Evolutionary conservation across 306 rosid genomes (phyloP).

Genomic region (barrel medic (Medicago truncatula)): DNA sequence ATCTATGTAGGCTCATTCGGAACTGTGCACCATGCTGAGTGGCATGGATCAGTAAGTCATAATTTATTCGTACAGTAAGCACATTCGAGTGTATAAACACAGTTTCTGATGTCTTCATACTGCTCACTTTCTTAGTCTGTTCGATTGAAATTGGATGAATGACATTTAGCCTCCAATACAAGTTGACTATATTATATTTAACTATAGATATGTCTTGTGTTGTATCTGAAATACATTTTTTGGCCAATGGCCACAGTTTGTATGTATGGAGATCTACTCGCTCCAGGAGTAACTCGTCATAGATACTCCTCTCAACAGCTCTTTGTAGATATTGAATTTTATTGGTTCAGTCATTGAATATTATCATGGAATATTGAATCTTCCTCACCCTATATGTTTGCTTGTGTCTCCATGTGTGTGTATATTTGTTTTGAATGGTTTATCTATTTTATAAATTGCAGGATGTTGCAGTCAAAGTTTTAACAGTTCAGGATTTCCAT

Average conservation of each 20-base stretch:
- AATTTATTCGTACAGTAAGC: constrained; percentile 12
- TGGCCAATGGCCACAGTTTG: background rate
- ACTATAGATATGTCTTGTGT: constrained; percentile 8
- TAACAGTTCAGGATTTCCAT: constrained; percentile 79
- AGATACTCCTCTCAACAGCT: background rate
- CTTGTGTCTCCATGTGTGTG: background rate
- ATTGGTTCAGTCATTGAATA: background rate
- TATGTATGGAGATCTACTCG: background rate
- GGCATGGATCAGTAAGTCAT: constrained; percentile 95
- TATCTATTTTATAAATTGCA: constrained; percentile 44
- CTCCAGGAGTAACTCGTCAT: background rate
- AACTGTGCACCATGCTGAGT: constrained; percentile 96
- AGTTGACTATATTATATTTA: constrained; percentile 27
- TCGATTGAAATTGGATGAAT: constrained; percentile 22
- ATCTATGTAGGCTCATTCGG: constrained; percentile 86
- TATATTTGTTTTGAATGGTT: background rate
- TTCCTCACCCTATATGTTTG: background rate
- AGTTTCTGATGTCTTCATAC: background rate
- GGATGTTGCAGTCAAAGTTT: constrained; percentile 98
- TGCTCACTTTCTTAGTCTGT: constrained; percentile 11
- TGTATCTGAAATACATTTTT: constrained; percentile 13
- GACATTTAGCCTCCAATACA: constrained; percentile 19
- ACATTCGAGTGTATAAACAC: constrained; percentile 3
- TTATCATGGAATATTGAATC: background rate
- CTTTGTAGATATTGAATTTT: background rate